Base-by-base conservation (phyloP, 2,329 filamentous ascomycete species). In the Penicillium sp. region DNA sequence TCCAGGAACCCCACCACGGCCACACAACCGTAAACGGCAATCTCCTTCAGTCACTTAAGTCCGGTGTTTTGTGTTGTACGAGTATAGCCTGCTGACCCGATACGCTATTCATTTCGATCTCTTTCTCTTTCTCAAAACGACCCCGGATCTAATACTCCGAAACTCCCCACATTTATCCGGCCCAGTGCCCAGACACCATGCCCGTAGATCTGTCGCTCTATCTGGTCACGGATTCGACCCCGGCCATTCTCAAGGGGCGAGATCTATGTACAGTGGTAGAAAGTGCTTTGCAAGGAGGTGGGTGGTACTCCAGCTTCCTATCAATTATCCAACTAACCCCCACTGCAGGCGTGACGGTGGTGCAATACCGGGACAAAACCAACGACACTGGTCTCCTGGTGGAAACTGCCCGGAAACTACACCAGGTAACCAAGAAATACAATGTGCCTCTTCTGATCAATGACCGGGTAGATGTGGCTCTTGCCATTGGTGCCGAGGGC, bases 151-250 rank as follows among this genome's bases (percentile, higher is more conserved):
- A 53, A 29, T 47, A 53, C 50, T 36, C 50, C 50, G 39, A 36
- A 36, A 36, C 17, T 31, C 19, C 13, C 21, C 21, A 19, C 29
- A 13, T 43, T 43, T 47, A 6, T 47, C 49, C 41, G 33, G 29
- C 29, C 10, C 27, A 19, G 38, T 29, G 39, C 50, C 31, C 17
- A 47, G 15, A 41, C 53, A 79, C 58, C 61, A 77, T 74, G 71
- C 69, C 77, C 21, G 80, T 89, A 47, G 86, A 96, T 76, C 93
- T 96, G 73, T 87, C 88, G 49, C 80, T 97, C 39, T 97, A 97
- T 73, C 83, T 97, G 57, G 93, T 97, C 66, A 97, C 93, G 6
- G 93, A 97, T 81, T 94, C 91, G 50, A 96, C 92, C n/a, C 84
- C 88, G 15, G 86, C 86, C 35, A 91, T 96, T 65, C 86, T 97